These are phyloP conservation scores for Arthrobotrys sphaeroides DNA, from an alignment of 2,329 filamentous ascomycete species.

Conservation along the genomic window DNA sequence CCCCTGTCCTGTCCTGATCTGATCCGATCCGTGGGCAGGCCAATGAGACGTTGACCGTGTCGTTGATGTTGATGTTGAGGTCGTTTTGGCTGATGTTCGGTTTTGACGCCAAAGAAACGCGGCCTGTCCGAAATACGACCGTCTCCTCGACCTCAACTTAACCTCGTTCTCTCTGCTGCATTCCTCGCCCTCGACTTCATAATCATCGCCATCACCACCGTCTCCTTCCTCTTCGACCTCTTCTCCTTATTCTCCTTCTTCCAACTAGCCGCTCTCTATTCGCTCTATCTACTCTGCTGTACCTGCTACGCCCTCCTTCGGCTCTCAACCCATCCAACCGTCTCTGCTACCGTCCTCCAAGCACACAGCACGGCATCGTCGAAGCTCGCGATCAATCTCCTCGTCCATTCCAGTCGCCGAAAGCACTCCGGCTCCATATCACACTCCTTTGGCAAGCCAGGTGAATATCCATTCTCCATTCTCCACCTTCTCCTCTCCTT, in stretches of 20 bases:
- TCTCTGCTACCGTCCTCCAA: neutral
- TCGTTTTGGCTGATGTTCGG: too few species aligned
- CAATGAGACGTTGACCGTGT: too few species aligned
- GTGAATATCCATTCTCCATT: slow-evolving; percentile 1
- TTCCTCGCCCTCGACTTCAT: neutral
- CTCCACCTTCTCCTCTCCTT: neutral
- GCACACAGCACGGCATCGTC: neutral
- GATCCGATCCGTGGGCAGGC: too few species aligned
- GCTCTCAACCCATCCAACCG: neutral
- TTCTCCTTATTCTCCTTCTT: neutral
- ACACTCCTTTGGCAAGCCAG: slow-evolving; percentile 7
- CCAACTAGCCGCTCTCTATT: too few species aligned
- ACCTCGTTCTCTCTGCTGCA: too few species aligned
- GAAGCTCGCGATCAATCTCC: neutral
- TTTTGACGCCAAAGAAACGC: too few species aligned
- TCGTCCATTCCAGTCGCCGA: slow-evolving; percentile 1
- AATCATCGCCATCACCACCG: neutral
- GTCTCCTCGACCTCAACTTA: too few species aligned
- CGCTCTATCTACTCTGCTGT: too few species aligned
- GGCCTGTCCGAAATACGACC: too few species aligned
- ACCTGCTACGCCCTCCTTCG: too few species aligned
- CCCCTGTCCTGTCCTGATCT: neutral
- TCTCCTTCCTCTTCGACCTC: neutral
- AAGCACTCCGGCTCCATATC: neutral
- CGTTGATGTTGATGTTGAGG: neutral